Base-by-base conservation (phyloP, 2,329 filamentous ascomycete genomes). In the Anthostomella pinea region DNA sequence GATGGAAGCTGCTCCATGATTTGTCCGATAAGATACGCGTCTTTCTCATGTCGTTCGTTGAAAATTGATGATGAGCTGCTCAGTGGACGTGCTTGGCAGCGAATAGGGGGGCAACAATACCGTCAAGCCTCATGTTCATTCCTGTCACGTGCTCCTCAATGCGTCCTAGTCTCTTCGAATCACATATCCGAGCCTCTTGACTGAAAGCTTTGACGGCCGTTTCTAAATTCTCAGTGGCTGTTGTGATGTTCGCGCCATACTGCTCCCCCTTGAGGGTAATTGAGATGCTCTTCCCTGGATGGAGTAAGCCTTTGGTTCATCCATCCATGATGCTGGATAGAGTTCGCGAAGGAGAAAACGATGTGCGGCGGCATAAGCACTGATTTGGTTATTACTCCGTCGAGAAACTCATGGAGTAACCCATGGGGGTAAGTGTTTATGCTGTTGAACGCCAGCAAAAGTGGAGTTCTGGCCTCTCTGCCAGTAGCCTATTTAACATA, bases 261-360 rank as follows among this genome's bases (percentile, higher is more conserved):
- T 35, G 18, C 8, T 39, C 36, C 5, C 45, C 45, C 8, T 45
- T 45, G 11, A 43, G 26, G 6, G 45, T 43, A 3, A 35, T 25
- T 10, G 29, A 32, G 8, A 43, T 20, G 11, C 24, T 27, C 13
- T 48, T 48, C 9, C 38, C 45, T 48, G 14, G 15, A 9, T n/a
- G 8, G 4, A 18, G 8, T 9, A 8, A 18, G 11, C 14, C n/a
- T n/a, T n/a, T n/a, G n/a, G n/a, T n/a, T n/a, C n/a, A n/a, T n/a
- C n/a, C n/a, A n/a, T n/a, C n/a, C n/a, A n/a, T n/a, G n/a, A n/a
- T n/a, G n/a, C n/a, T n/a, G n/a, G n/a, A n/a, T n/a, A n/a, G n/a
- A n/a, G n/a, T n/a, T n/a, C n/a, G n/a, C n/a, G n/a, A n/a, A n/a
- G n/a, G n/a, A n/a, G n/a, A n/a, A n/a, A n/a, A n/a, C n/a, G n/a